These are phyloP conservation scores for Penicillium coffeae DNA, from an alignment of 495 filamentous ascomycete genomes.

Conservation along the genomic window DNA sequence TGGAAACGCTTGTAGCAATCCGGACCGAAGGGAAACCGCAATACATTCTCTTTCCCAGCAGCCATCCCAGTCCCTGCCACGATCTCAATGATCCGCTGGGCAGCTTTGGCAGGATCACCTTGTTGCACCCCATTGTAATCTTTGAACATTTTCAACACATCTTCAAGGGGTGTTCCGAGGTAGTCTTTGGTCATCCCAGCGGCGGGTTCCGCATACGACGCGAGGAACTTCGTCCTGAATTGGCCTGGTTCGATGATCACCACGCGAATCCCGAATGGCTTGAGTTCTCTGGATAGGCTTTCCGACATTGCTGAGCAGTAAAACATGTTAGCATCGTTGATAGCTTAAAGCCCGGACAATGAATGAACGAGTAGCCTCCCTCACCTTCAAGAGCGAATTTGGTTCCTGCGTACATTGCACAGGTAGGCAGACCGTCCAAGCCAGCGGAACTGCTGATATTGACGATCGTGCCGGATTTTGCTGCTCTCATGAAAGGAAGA, in stretches of 20 bases:
- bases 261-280: constrained; percentile 27
- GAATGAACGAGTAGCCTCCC: constrained; percentile 4
- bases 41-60: constrained; percentile 8
- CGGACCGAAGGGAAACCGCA: constrained; percentile 18
- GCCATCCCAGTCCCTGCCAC: constrained; percentile 13
- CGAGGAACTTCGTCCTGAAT: constrained; percentile 29
- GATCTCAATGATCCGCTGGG: constrained; percentile 14
- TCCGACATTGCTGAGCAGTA: constrained; percentile 27
- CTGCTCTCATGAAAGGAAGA: constrained; percentile 45
- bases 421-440: constrained; percentile 34
- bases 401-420: constrained; percentile 46
- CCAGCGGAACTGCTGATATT: constrained; percentile 47
- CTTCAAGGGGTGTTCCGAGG: constrained; percentile 14
- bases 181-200: constrained; percentile 16
- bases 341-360: background rate
- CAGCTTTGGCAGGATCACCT: constrained; percentile 15
- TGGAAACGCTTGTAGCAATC: constrained; percentile 16
- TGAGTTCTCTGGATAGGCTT: constrained; percentile 25
- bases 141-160: constrained; percentile 10
- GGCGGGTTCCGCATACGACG: constrained; percentile 9
- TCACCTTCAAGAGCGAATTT: constrained; percentile 52
- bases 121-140: constrained; percentile 4
- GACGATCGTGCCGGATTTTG: constrained; percentile 38
- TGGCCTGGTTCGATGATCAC: constrained; percentile 35
- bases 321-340: background rate